Percentiles rank a stretch among this genome's conserved stretches.
Conservation (phyloP, 2,329 filamentous ascomycete species). For the Nannizzia gypsea region DNA sequence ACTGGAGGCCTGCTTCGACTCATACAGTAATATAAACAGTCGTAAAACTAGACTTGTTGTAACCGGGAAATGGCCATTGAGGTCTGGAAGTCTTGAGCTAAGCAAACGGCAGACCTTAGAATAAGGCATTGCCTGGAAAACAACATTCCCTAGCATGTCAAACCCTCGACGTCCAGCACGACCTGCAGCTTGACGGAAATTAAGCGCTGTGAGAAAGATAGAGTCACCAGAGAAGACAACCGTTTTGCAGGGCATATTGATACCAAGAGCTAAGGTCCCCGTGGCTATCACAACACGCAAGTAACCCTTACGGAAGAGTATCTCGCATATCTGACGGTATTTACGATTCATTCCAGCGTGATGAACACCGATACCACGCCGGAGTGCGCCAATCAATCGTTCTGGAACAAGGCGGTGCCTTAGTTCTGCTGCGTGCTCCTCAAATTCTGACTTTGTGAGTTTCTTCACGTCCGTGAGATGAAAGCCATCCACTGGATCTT, state of each 20-base stretch:
- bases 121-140: constrained; percentile 56
- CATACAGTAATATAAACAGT: constrained; percentile 54
- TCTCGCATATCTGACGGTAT: constrained; percentile 60
- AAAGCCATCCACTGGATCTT: constrained; percentile 51
- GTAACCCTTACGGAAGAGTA: constrained; percentile 61
- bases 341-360: constrained; percentile 69
- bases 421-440: constrained; percentile 43
- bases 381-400: constrained; percentile 49
- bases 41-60: constrained; percentile 62
- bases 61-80: constrained; percentile 67
- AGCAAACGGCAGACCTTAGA: constrained; percentile 56
- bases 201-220: constrained; percentile 59
- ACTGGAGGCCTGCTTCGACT: constrained; percentile 52
- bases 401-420: constrained; percentile 39
- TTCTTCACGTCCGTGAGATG: constrained; percentile 55
- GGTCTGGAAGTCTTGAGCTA: constrained; percentile 59
- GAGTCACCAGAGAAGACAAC: constrained; percentile 67
- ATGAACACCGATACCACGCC: constrained; percentile 61
- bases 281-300: constrained; percentile 62
- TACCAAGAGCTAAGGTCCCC: constrained; percentile 62
- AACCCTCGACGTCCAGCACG: constrained; percentile 71
- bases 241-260: constrained; percentile 77
- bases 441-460: constrained; percentile 47
- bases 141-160: constrained; percentile 67
- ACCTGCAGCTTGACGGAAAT: constrained; percentile 65